Percentiles rank a stretch among this genome's conserved stretches.
These are phyloP conservation scores for Saccharomycopsis synnaedendra DNA, from an alignment of 805 yeast genomes.

Conservation along the genomic window DNA sequence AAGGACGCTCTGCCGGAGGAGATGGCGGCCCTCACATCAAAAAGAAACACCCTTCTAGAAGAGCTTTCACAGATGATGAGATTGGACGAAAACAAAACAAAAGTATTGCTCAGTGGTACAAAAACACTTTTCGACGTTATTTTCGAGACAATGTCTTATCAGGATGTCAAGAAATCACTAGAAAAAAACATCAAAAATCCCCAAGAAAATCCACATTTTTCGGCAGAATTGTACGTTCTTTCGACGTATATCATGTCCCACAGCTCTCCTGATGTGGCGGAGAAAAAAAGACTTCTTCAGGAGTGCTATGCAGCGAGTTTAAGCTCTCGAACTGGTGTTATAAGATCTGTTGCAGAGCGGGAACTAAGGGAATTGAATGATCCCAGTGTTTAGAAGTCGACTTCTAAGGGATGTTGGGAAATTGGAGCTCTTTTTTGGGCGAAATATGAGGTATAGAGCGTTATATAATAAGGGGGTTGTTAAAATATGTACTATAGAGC, in stretches of 20 bases:
- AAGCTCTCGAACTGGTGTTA: too few species aligned
- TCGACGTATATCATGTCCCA: slow-evolving; percentile 1
- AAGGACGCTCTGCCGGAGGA: not conserved
- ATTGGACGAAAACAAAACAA: not conserved
- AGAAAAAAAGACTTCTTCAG: slow-evolving; percentile 2
- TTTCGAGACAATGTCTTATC: slow-evolving; percentile 3
- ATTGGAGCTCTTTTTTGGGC: too few species aligned
- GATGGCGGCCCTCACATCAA: not conserved
- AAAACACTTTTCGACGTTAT: slow-evolving; percentile 3
- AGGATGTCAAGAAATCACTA: not conserved
- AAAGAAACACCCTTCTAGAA: slow-evolving; percentile 5
- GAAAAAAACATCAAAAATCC: not conserved
- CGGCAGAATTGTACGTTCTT: slow-evolving; percentile 9
- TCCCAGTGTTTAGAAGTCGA: too few species aligned
- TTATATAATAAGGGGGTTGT: too few species aligned
- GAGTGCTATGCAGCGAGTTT: slow-evolving; percentile 1
- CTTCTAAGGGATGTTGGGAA: too few species aligned
- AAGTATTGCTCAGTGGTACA: not conserved
- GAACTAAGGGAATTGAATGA: too few species aligned
- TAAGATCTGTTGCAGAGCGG: too few species aligned
- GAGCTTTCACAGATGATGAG: slow-evolving; percentile 1
- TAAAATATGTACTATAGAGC: too few species aligned
- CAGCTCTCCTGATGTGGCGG: slow-evolving; percentile 3
- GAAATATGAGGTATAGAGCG: too few species aligned
- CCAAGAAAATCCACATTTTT: not conserved